Conservation (phyloP, 108 stramenopile genomes). For the Pseudonitzschia delicatissima region DNA sequence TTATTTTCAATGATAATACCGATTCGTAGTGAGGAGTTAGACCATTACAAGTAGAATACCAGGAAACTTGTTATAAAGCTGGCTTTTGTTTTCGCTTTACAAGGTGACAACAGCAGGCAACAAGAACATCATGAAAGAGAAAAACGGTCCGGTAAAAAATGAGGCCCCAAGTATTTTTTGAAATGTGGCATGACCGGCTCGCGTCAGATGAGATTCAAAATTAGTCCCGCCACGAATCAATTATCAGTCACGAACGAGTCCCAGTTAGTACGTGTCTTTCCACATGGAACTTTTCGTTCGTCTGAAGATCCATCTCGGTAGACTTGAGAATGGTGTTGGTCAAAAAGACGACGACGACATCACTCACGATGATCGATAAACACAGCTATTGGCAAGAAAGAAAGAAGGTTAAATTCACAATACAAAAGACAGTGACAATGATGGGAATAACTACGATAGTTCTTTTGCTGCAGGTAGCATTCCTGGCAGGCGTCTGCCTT, state of each 20-base stretch:
- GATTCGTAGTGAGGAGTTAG: too few species aligned
- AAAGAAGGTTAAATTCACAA: too few species aligned
- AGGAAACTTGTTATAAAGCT: too few species aligned
- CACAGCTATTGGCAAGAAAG: background rate
- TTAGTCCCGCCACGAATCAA: background rate
- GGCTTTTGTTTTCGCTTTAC: too few species aligned
- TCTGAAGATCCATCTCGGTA: background rate
- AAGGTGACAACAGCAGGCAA: too few species aligned
- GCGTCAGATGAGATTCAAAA: conserved; percentile 1
- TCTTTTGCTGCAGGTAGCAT: background rate
- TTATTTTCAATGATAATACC: too few species aligned
- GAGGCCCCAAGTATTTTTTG: too few species aligned
- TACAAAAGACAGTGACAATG: background rate
- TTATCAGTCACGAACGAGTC: too few species aligned
- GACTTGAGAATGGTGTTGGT: background rate
- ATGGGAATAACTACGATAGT: background rate
- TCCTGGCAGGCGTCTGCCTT: background rate
- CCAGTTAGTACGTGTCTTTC: background rate
- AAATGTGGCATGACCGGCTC: background rate
- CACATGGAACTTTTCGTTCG: background rate
- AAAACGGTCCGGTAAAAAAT: too few species aligned
- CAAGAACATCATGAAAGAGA: too few species aligned
- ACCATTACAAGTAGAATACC: too few species aligned
- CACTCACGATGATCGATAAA: too few species aligned
- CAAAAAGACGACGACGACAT: background rate